Evolutionary conservation across 768 basidiomycete genomes (phyloP).

Genomic region (Boletus rubescentipes): DNA sequence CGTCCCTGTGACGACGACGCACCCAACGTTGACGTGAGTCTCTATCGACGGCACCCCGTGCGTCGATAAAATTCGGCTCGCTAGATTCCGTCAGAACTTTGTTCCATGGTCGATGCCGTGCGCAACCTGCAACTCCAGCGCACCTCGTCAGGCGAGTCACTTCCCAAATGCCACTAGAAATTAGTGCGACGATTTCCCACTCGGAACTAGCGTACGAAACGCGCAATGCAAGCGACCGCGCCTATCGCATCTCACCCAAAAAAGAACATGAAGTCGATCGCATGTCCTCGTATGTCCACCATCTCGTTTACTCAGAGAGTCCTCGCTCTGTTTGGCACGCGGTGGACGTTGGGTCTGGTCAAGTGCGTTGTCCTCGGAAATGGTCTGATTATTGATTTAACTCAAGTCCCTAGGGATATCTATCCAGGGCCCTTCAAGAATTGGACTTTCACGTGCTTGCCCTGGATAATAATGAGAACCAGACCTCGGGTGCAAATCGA

Average conservation of each 20-base stretch:
- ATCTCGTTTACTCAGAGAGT: constrained; percentile 31
- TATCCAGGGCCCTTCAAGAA: constrained; percentile 50
- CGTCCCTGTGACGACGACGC: constrained; percentile 13
- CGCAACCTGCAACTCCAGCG: constrained; percentile 30
- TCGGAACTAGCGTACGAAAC: constrained; percentile 9
- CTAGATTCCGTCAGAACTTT: constrained; percentile 25
- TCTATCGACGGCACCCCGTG: not conserved
- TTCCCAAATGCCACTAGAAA: not conserved
- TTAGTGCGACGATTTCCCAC: not conserved
- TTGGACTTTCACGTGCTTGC: constrained; percentile 54
- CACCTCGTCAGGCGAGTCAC: constrained; percentile 13
- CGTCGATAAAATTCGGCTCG: not conserved
- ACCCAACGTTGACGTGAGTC: constrained; percentile 16
- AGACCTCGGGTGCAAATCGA: constrained; percentile 56
- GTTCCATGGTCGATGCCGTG: constrained; percentile 22
- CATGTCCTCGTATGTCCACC: constrained; percentile 56
- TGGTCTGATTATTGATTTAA: not conserved
- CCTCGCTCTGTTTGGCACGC: constrained; percentile 38
- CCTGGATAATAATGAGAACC: constrained; percentile 59
- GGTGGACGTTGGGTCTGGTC: constrained; percentile 76
- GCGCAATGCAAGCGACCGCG: constrained; percentile 2
- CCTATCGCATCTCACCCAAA: constrained; percentile 69
- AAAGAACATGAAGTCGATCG: constrained; percentile 69
- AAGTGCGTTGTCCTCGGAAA: constrained; percentile 38
- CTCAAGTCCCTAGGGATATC: constrained; percentile 48